Evolutionary conservation across 164 flowering plant genomes (phyloP).

Genomic region (Litsea cubeba): DNA sequence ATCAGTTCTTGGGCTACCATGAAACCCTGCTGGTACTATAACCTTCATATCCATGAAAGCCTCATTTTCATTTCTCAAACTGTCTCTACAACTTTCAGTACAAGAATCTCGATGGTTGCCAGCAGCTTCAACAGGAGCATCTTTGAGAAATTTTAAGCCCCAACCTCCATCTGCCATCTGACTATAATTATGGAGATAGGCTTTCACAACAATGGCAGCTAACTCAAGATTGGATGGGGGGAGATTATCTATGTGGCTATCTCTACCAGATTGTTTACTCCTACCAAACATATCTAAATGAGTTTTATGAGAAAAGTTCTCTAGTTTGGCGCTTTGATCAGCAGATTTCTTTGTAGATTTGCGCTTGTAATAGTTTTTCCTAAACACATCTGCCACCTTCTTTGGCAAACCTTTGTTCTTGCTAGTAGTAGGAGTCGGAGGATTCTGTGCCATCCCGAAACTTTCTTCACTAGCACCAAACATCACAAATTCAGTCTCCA

Average conservation of each 20-base stretch:
- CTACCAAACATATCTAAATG: slow-evolving; percentile 16
- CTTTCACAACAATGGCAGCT: slow-evolving; percentile 70
- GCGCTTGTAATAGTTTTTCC: slow-evolving; percentile 30
- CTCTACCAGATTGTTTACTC: slow-evolving; percentile 10
- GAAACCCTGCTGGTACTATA: slow-evolving; percentile 74
- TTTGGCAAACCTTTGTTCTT: slow-evolving; percentile 37
- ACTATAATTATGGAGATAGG: slow-evolving; percentile 23
- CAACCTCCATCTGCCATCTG: slow-evolving; percentile 60
- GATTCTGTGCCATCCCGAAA: slow-evolving; percentile 25
- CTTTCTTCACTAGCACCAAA: slow-evolving; percentile 32
- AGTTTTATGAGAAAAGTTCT: slow-evolving; percentile 29
- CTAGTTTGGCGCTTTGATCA: slow-evolving; percentile 9
- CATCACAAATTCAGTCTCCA: slow-evolving; percentile 66
- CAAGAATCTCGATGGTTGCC: slow-evolving; percentile 13
- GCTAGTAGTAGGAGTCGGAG: slow-evolving; percentile 20
- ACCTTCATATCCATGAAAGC: slow-evolving; percentile 54
- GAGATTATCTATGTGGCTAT: slow-evolving; percentile 14
- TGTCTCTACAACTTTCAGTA: slow-evolving; percentile 14
- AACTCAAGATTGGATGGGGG: slow-evolving; percentile 63
- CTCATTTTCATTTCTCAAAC: slow-evolving; percentile 23
- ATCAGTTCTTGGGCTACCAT: slow-evolving; percentile 66
- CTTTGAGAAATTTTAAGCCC: slow-evolving; percentile 86
- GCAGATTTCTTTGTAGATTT: slow-evolving; percentile 21
- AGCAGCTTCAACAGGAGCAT: slow-evolving; percentile 18
- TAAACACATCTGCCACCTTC: slow-evolving; percentile 45